Evolutionary conservation across 192 early-diverging fungal genomes (phyloP), one percentile per base, ranked within the genome.

Genomic region (Pecoramyces ruminantium): DNA sequence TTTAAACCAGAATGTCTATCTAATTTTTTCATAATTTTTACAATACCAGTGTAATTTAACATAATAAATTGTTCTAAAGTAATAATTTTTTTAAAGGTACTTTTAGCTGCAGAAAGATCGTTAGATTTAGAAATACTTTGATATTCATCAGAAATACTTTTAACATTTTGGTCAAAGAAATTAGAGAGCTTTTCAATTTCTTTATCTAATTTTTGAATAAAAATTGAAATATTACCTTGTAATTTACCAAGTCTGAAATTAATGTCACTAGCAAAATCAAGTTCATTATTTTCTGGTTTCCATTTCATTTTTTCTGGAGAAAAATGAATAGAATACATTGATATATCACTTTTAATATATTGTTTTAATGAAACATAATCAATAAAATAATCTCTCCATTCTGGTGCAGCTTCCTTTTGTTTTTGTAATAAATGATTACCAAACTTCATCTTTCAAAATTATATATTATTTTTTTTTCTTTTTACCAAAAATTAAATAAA

Each of bases 1-100:
- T 88, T 86, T 77, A 94, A 86, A 0, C 94, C 95, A 25, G 85
- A 92, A 88, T 93, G 93, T 80, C 93, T 90, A 85, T 95, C 95
- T 83, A 92, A 90, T 82, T 96, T 96, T 83, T 96, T 96, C 78
- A 96, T 87, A 34, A 94, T 94, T 87, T 96, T 96, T 78, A 91
- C 89, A 38, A 96, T 90, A 29, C 92, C 95, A 0, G 94, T 95
- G 78, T 93, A 94, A 87, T 94, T 96, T 39, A 96, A 86, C 79
- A 95, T 94, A 67, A 93, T 93, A 84, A 92, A 95, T 77, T 88
- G 86, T 86, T 96, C 94, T 27, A 95, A 87, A 80, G 86, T 90
- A 67, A 95, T 85, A 40, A 94, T 87, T 29, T 86, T 87, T 80
- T 90, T 86, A 79, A 94, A 83, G 13, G 92, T 83, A 8, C 81